Base-by-base conservation (phyloP, 2,329 filamentous ascomycete genomes). In the Cladosporium sp. region DNA sequence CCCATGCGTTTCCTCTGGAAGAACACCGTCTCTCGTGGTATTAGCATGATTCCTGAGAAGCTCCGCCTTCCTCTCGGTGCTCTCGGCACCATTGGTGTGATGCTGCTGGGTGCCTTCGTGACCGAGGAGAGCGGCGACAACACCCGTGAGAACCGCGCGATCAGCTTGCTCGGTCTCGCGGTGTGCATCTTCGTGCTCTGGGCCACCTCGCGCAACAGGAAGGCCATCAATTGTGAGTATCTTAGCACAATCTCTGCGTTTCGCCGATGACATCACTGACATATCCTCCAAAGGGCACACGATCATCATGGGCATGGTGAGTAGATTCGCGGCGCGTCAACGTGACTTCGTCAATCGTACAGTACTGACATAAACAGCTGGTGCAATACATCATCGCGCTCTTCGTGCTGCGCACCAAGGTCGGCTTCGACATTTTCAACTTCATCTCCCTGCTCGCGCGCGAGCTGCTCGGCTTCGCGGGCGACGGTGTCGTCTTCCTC, bases 391-490 rank as follows among this genome's bases (percentile, higher is more conserved):
- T 96, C 65, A 80, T 95, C 58, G 90, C 89, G 3, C 77, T 95
- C 10, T 95, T 96, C 63, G 91, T 95, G 44, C 77, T 95, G 60
- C 82, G 89, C 44, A 93, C 89, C 3, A 71, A 78, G 37, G 87
- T 82, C 37, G 91, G 90, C 54, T 95, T 70, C 72, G 87, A 95
- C 71, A 95, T 95, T 66, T 96, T 96, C 80, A 83, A 82, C 69
- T 95, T 95, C 74, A 81, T 95, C 62, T 90, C 89, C 3, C 76
- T 76, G 49, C 79, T 92, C 9, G 89, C 89, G 2, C 81, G 82
- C 28, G 77, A 82, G 56, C 76, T 95, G 28, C 79, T 96, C 4
- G 81, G 85, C 22, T 95, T 89, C 62, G 87, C 91, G 19, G 73
- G 75, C 14, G 68, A 88, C 32, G 91, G 91, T 67, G 81, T 87